Evolutionary conservation across 495 filamentous ascomycete genomes (phyloP), one percentile per base, ranked within the genome.

Genomic region (Xanthoparmelia taractica): DNA sequence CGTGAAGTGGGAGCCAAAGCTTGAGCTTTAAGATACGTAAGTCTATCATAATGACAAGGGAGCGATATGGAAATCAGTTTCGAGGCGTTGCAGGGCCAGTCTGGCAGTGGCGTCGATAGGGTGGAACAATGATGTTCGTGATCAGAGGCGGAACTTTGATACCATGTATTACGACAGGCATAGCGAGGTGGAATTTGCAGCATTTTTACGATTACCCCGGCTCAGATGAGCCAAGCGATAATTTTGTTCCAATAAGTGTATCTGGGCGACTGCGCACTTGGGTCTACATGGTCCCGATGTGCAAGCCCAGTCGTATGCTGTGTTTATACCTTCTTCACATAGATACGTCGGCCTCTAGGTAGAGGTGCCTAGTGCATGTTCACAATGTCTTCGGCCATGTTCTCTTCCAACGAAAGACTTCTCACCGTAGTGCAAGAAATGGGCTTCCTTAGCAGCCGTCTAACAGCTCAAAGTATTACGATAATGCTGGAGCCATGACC

Each of bases 1-100:
- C 4, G 71, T 81, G 23, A 70, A 76, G 0, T 80, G 78, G 75
- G 68, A 72, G 59, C 57, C 62, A 12, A 64, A 67, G 43, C 62
- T 63, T 27, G 34, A 47, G 31, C 55, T 63, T 36, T 63, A 57
- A 58, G 5, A 15, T 6, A 25, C 17, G 4, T 11, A 25, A 36
- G 11, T 43, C 18, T 45, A 40, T 38, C 27, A 41, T 23, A 25
- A 54, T 31, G 50, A 29, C 12, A 8, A 15, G 13, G n/a, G 23
- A 29, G 20, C n/a, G 41, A 31, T 17, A 47, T 59, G 18, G 23
- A 47, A 27, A 50, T 40, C 17, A 7, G 10, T 45, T 38, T 17
- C 13, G 15, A 31, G 31, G 43, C 47, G 48, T 58, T 47, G 27
- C 6, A 41, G 54, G 55, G 15, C n/a, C 20, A 57, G 33, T 58